These are phyloP conservation scores for Kluyveromyces wickerhamii DNA, from an alignment of 805 yeast species.

Conservation along the genomic window DNA sequence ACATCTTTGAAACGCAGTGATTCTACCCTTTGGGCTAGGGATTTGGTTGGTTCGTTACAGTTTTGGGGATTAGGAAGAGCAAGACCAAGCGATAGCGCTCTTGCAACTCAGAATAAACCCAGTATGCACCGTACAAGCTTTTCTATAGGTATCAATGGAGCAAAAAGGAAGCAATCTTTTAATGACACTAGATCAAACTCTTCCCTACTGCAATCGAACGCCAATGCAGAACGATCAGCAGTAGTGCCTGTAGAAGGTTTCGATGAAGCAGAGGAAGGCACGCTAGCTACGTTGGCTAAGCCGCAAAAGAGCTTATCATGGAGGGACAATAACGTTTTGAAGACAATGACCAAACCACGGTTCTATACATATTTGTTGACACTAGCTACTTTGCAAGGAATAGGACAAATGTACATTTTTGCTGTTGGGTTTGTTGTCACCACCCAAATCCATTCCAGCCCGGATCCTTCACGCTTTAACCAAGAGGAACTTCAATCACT, in stretches of 20 bases:
- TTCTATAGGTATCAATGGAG: not conserved
- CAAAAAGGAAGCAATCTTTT: not conserved
- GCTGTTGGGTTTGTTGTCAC: conserved; percentile 67
- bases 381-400: conserved; percentile 51
- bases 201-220: not conserved
- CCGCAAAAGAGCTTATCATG: too few relatives aligned
- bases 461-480: conserved; percentile 12
- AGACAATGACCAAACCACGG: conserved; percentile 23
- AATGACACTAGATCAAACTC: conserved; percentile 1
- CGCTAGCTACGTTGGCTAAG: too few relatives aligned
- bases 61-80: conserved; percentile 24
- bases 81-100: conserved; percentile 7
- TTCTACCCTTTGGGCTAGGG: conserved; percentile 19
- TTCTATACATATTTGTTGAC: conserved; percentile 48
- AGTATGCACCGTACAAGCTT: conserved; percentile 1
- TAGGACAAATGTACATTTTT: conserved; percentile 66
- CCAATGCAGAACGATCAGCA: not conserved
- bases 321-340: conserved; percentile 13
- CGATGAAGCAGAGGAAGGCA: too few relatives aligned
- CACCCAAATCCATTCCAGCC: conserved; percentile 33
- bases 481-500: conserved; percentile 52
- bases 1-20: conserved; percentile 11
- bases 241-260: too few relatives aligned
- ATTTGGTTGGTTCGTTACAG: conserved; percentile 20
- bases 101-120: conserved; percentile 3